A percentile compares a stretch with the other conserved stretches of the same genome.
Conservation (phyloP, 208 protist genomes). For the Sergeia podlipaevii region DNA sequence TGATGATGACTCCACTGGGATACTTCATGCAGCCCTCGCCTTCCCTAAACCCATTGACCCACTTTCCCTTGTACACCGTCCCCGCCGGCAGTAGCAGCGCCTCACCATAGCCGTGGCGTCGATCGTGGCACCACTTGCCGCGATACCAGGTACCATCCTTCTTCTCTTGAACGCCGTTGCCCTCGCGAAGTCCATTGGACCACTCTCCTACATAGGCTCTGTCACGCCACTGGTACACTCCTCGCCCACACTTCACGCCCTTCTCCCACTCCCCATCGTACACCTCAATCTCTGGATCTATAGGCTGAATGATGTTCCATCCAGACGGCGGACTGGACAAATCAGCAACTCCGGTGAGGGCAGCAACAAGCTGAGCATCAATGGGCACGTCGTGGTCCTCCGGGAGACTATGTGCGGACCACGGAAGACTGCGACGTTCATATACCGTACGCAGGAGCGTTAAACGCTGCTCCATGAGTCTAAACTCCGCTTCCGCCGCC, state of each 20-base stretch:
- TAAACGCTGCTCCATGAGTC: conserved; percentile 2
- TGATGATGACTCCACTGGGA: conserved; percentile 27
- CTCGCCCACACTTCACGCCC: conserved; percentile 66
- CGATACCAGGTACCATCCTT: conserved; percentile 67
- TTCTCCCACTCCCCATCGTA: conserved; percentile 87
- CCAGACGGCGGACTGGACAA: background rate
- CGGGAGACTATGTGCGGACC: conserved; percentile 42
- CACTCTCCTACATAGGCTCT: conserved; percentile 80
- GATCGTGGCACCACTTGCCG: conserved; percentile 76
- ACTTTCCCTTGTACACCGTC: conserved; percentile 48
- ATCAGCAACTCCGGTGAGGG: background rate
- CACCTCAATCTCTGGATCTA: conserved; percentile 49
- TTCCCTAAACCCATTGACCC: conserved; percentile 37
- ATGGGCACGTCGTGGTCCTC: conserved; percentile 4
- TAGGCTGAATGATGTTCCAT: conserved; percentile 7
- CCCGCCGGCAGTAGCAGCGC: conserved; percentile 37
- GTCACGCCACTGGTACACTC: conserved; percentile 81
- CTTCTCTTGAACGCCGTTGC: conserved; percentile 58
- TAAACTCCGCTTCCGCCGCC: conserved; percentile 16
- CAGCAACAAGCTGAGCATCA: conserved; percentile 1
- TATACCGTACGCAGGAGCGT: conserved; percentile 32
- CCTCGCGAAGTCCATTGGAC: conserved; percentile 57
- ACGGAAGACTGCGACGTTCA: conserved; percentile 44
- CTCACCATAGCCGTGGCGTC: conserved; percentile 64
- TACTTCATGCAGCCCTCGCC: conserved; percentile 47